Conservation (phyloP, 768 basidiomycete species). For the Agrocybe pediades region DNA sequence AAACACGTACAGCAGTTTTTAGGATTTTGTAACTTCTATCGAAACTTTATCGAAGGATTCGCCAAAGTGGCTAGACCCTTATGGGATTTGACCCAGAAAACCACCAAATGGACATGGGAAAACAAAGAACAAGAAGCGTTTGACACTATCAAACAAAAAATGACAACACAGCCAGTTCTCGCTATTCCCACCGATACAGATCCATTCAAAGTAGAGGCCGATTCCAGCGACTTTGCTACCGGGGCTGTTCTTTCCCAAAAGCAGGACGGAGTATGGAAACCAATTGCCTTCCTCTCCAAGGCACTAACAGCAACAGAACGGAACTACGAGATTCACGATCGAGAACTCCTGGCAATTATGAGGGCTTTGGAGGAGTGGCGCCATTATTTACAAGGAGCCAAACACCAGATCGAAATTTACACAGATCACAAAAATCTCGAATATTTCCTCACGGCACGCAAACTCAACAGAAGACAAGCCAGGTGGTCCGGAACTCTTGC, state of each 20-base stretch:
- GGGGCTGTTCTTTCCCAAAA: constrained; percentile 39
- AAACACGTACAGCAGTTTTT: too few species aligned
- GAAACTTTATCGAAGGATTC: too few species aligned
- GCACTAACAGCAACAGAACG: constrained; percentile 36
- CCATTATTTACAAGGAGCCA: constrained; percentile 22
- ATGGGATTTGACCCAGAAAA: too few species aligned
- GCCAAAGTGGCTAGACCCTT: too few species aligned
- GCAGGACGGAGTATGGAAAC: constrained; percentile 24
- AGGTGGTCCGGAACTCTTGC: constrained; percentile 37
- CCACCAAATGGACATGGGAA: too few species aligned
- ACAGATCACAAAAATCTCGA: too few species aligned
- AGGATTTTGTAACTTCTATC: too few species aligned
- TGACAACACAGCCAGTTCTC: too few species aligned
- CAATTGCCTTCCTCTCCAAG: constrained; percentile 36
- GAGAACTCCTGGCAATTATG: constrained; percentile 46
- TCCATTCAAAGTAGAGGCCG: constrained; percentile 19
- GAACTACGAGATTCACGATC: too few species aligned
- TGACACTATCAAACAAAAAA: too few species aligned
- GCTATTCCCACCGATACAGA: constrained; percentile 12
- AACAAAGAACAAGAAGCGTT: too few species aligned
- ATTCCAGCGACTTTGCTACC: constrained; percentile 40
- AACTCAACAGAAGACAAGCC: constrained; percentile 40
- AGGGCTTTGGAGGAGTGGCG: constrained; percentile 31
- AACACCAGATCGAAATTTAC: constrained; percentile 3
- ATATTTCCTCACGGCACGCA: constrained; percentile 35